Evolutionary conservation across 805 yeast species (phyloP).

Genomic region (Phaffomyces opuntiae): DNA sequence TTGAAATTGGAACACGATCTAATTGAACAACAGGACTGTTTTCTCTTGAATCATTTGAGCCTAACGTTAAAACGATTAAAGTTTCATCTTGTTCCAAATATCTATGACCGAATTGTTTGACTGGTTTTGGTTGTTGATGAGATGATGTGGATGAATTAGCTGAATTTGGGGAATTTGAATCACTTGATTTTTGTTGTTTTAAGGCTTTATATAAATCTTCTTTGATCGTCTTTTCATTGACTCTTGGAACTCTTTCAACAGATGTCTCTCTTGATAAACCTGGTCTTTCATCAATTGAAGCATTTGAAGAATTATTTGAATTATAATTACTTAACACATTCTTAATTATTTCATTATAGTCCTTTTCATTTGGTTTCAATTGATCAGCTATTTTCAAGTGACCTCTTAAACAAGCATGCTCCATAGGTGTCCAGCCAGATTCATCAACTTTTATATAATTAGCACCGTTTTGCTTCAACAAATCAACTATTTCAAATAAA

Average conservation of each 20-base stretch:
- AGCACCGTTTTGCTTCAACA: slow-evolving; percentile 49
- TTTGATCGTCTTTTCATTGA: slow-evolving; percentile 10
- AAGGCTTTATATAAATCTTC: slow-evolving; percentile 13
- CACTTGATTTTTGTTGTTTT: slow-evolving; percentile 2
- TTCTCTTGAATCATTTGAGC: slow-evolving; percentile 74
- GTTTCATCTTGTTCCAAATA: slow-evolving; percentile 56
- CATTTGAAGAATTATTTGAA: slow-evolving; percentile 8
- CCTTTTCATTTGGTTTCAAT: slow-evolving; percentile 38
- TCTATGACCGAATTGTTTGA: slow-evolving; percentile 82
- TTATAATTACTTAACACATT: slow-evolving; percentile 1
- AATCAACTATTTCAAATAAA: slow-evolving; percentile 43
- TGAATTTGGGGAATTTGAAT: not conserved
- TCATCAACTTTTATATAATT: slow-evolving; percentile 55
- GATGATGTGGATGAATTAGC: not conserved
- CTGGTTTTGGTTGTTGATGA: slow-evolving; percentile 34
- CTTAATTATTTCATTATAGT: slow-evolving; percentile 28
- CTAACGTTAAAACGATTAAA: slow-evolving; percentile 73
- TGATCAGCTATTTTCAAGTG: slow-evolving; percentile 64
- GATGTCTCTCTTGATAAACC: slow-evolving; percentile 5
- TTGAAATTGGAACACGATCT: slow-evolving; percentile 67
- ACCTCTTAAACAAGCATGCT: slow-evolving; percentile 89
- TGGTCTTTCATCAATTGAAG: slow-evolving; percentile 12
- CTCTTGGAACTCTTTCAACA: slow-evolving; percentile 15
- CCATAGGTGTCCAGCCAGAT: slow-evolving; percentile 97
- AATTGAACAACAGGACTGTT: slow-evolving; percentile 53